phyloP scores from a whole-genome alignment of 2,329 filamentous ascomycete species.

The Fusarium sp. region DNA sequence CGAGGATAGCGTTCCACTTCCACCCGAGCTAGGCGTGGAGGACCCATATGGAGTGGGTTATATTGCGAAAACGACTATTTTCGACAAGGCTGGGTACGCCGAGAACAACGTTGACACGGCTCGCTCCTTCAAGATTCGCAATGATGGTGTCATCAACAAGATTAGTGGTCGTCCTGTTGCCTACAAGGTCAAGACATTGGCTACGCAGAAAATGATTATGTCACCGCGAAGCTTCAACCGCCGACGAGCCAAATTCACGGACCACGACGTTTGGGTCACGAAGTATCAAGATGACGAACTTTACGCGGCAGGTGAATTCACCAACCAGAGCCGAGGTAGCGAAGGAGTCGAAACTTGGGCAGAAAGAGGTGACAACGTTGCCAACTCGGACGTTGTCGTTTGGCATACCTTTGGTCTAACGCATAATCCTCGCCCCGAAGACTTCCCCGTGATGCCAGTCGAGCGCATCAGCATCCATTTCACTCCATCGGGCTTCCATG shows the following conservation, averaged over 20 bases:
- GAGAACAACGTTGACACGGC: constrained; percentile 59
- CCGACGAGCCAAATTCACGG: constrained; percentile 12
- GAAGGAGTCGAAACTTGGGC: constrained; percentile 43
- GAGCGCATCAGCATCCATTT: constrained; percentile 65
- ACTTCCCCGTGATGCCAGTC: constrained; percentile 78
- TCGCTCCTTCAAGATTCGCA: constrained; percentile 63
- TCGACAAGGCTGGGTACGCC: constrained; percentile 60
- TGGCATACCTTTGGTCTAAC: constrained; percentile 93
- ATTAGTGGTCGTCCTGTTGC: constrained; percentile 49
- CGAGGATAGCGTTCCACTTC: constrained; percentile 14
- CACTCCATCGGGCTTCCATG: constrained; percentile 67
- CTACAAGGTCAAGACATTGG: constrained; percentile 59
- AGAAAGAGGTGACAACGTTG: constrained; percentile 64
- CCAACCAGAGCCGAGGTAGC: constrained; percentile 37
- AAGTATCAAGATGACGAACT: constrained; percentile 64
- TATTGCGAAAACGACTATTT: constrained; percentile 57
- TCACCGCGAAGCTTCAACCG: not conserved
- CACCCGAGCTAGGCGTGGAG: constrained; percentile 18
- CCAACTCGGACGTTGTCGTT: constrained; percentile 85
- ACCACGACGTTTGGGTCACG: constrained; percentile 60
- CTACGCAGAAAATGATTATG: constrained; percentile 59
- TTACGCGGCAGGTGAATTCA: constrained; percentile 66
- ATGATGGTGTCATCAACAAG: constrained; percentile 56
- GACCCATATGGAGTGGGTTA: constrained; percentile 64
- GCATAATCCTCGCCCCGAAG: constrained; percentile 70